Base-by-base conservation (phyloP, 106 monocot species). In the Agapanthus africanus region DNA sequence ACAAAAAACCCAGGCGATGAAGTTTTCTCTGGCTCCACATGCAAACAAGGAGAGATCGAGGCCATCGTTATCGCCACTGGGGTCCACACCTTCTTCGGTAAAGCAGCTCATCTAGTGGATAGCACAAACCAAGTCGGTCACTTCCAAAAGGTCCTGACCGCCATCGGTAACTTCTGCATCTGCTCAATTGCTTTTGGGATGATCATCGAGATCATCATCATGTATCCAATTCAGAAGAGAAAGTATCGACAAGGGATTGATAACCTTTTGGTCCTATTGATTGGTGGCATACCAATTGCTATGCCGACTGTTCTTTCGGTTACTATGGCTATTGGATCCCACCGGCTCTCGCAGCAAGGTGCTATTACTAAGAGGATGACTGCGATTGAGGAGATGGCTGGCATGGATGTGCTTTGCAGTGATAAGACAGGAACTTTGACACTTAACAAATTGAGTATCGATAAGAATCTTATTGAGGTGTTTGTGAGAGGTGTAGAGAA, bases 311-410 rank as follows among this genome's bases (percentile, higher is more conserved):
- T 91, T 16, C 60, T 91, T 63, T 91, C 91, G 10, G 87, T 91
- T 22, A 91, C 91, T 23, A 91, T 91, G 91, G 91, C 91, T 18
- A 91, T 91, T 59, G 91, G 91, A 0, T 91, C 91, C 31, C 91
- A 87, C 71, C 79, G 77, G 72, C 81, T 91, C 18, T 91, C 91
- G 3, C 73, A 95, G 78, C 95, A 95, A 67, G 95, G 95, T 11
- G 95, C 95, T 38, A 95, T 95, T 64, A 95, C 95, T 31, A 95
- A 95, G 82, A 81, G 95, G 51, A 95, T 95, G 95, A 95, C 95
- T 27, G 95, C 95, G 25, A 95, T 95, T 46, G 95, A 95, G 83
- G 95, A 95, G 70, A 84, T 95, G 88, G 95, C 95, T 54, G 95
- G 95, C 67, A 95, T 95, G 95, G 95, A 95, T 67, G 88, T 95